Evolutionary conservation across 139 green algal species (phyloP).

Genomic region (Pycnococcus provasolii): DNA sequence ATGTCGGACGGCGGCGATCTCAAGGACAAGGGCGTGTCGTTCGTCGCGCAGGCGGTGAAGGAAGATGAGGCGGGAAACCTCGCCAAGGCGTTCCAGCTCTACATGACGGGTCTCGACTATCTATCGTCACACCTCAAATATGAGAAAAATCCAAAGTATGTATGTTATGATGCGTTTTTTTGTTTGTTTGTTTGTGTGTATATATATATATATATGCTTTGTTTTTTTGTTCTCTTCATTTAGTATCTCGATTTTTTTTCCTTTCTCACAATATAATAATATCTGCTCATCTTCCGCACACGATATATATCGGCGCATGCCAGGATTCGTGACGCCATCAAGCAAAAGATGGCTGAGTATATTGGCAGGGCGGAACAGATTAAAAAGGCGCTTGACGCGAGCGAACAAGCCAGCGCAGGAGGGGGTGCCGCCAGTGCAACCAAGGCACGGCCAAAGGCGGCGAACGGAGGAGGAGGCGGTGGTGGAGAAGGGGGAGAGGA

Average conservation of each 20-base stretch:
- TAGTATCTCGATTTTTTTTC: slow-evolving; percentile 25
- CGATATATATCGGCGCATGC: neutral
- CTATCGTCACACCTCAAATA: slow-evolving; percentile 78
- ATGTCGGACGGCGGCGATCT: slow-evolving; percentile 34
- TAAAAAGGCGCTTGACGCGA: slow-evolving; percentile 53
- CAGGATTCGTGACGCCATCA: slow-evolving; percentile 19
- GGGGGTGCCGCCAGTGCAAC: slow-evolving; percentile 7
- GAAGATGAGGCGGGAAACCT: slow-evolving; percentile 64
- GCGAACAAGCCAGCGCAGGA: slow-evolving; percentile 24
- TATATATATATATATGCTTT: no score
- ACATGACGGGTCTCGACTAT: slow-evolving; percentile 52
- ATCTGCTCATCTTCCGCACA: neutral
- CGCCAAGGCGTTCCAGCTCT: slow-evolving; percentile 51
- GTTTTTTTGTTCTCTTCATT: slow-evolving; percentile 5
- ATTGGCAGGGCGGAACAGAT: slow-evolving; percentile 84
- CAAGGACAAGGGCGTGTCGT: slow-evolving; percentile 64
- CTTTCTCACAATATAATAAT: neutral
- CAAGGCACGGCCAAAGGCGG: slow-evolving; percentile 8
- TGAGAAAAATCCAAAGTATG: slow-evolving; percentile 64
- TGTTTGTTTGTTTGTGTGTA: no score
- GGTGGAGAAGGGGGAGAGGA: slow-evolving; percentile 20
- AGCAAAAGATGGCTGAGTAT: slow-evolving; percentile 82
- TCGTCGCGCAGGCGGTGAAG: slow-evolving; percentile 63
- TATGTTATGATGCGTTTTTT: no score
- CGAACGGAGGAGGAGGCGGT: slow-evolving; percentile 26